These are phyloP conservation scores for cucumber (Cucumis sativus) DNA, from an alignment of 306 rosid species.

Conservation along the genomic window DNA sequence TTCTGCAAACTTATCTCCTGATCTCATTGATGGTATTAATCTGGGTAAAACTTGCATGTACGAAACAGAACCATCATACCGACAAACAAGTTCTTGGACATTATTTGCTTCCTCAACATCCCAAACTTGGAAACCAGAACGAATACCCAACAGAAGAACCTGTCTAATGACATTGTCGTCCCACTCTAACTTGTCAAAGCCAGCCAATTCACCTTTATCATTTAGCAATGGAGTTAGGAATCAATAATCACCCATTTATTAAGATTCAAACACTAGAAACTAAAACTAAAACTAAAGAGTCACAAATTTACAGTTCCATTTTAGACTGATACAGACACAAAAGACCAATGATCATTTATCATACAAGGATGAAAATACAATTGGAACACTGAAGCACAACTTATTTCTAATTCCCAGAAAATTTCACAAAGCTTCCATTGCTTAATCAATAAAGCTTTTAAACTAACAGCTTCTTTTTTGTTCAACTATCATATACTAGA, in stretches of 20 bases:
- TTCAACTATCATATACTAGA: not conserved
- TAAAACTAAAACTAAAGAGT: not conserved
- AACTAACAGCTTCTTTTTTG: not conserved
- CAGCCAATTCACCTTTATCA: conserved; percentile 76
- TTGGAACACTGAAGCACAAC: not conserved
- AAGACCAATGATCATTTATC: not conserved
- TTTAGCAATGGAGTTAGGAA: not conserved
- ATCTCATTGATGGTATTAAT: conserved; percentile 47
- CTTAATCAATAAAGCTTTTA: not conserved
- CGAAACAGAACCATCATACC: conserved; percentile 75
- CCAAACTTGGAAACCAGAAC: conserved; percentile 96
- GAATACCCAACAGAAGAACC: conserved; percentile 81
- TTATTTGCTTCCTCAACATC: conserved; percentile 88
- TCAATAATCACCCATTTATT: not conserved
- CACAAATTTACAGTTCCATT: not conserved
- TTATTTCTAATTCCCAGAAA: not conserved
- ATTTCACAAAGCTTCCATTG: not conserved
- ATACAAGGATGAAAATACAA: not conserved
- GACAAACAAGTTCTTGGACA: conserved; percentile 68
- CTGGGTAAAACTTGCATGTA: conserved; percentile 87
- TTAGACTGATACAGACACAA: not conserved
- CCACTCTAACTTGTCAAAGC: conserved; percentile 85
- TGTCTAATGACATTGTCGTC: conserved; percentile 38
- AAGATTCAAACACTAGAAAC: not conserved
- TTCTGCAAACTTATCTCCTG: conserved; percentile 51